Evolutionary conservation across 768 basidiomycete species (phyloP).

Genomic region (Mycena kentingensis): DNA sequence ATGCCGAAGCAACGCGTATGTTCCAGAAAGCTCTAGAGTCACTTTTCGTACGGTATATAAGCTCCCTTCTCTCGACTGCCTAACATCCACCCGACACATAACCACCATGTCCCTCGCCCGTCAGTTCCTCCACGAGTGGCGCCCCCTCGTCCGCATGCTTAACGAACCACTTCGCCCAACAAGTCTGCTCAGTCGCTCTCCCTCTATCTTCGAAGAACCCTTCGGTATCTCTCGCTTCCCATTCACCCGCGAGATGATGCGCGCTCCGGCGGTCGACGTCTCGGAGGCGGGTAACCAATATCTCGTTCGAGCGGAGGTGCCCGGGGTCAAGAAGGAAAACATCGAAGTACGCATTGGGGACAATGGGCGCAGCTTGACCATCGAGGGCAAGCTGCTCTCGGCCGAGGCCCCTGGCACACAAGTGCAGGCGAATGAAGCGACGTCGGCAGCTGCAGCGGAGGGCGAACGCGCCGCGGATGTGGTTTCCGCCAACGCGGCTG

Average conservation of each 20-base stretch:
- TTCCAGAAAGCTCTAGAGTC: not conserved
- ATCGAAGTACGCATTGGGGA: slow-evolving; percentile 71
- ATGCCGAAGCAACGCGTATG: not conserved
- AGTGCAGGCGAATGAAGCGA: slow-evolving; percentile 23
- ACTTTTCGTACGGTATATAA: not conserved
- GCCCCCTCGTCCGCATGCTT: slow-evolving; percentile 74
- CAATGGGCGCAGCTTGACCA: slow-evolving; percentile 68
- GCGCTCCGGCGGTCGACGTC: slow-evolving; percentile 65
- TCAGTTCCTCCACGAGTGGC: slow-evolving; percentile 66
- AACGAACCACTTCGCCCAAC: slow-evolving; percentile 63
- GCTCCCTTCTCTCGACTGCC: not conserved
- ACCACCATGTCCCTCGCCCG: slow-evolving; percentile 65
- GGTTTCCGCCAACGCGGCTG: slow-evolving; percentile 18
- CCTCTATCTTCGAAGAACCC: slow-evolving; percentile 51
- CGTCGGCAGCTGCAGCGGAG: not conserved
- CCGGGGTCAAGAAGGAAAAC: slow-evolving; percentile 78
- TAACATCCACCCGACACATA: not conserved
- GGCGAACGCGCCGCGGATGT: not conserved
- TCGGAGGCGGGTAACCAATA: slow-evolving; percentile 66
- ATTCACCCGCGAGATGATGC: slow-evolving; percentile 25
- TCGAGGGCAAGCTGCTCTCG: slow-evolving; percentile 60
- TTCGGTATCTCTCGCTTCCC: slow-evolving; percentile 35
- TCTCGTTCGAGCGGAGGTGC: slow-evolving; percentile 74
- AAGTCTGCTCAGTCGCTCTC: slow-evolving; percentile 31
- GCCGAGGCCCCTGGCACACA: slow-evolving; percentile 25